Conservation (phyloP, 805 yeast species). For the Lachancea kluyveri region DNA sequence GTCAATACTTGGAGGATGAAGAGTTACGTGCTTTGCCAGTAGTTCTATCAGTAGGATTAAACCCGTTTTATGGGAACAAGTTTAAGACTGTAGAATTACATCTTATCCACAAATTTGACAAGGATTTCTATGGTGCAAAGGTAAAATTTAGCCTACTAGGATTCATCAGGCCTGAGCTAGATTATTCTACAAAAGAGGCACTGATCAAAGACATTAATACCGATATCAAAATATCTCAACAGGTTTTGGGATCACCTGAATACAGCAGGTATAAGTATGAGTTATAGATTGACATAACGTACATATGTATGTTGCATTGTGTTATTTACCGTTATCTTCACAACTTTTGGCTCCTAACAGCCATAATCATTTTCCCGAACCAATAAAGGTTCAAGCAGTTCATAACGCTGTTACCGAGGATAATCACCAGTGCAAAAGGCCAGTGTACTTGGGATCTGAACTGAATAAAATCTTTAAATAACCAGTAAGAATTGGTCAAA, state of each 20-base stretch:
- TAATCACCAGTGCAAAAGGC: too few species aligned
- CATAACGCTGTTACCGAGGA: too few species aligned
- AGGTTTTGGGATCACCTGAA: slow-evolving; percentile 38
- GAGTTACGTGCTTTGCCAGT: slow-evolving; percentile 59
- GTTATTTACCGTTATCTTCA: too few species aligned
- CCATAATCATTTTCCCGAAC: too few species aligned
- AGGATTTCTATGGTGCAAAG: slow-evolving; percentile 76
- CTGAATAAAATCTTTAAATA: too few species aligned
- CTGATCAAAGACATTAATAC: slow-evolving; percentile 74
- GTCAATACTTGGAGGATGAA: slow-evolving; percentile 36
- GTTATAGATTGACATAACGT: too few species aligned
- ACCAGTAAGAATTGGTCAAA: slow-evolving; percentile 63
- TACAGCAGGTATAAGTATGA: slow-evolving; percentile 35
- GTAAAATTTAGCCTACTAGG: slow-evolving; percentile 73
- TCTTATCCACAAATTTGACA: slow-evolving; percentile 63
- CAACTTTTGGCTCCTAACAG: too few species aligned
- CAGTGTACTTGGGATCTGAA: too few species aligned
- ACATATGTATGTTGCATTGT: too few species aligned
- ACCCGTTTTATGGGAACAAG: slow-evolving; percentile 80
- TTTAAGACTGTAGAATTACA: slow-evolving; percentile 85
- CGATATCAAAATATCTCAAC: slow-evolving; percentile 64
- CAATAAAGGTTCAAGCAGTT: too few species aligned
- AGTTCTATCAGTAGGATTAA: slow-evolving; percentile 96
- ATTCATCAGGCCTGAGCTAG: slow-evolving; percentile 83
- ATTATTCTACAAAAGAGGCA: slow-evolving; percentile 80